Evolutionary conservation across 345 rosid species (phyloP).

Genomic region (Moringa oleifera): DNA sequence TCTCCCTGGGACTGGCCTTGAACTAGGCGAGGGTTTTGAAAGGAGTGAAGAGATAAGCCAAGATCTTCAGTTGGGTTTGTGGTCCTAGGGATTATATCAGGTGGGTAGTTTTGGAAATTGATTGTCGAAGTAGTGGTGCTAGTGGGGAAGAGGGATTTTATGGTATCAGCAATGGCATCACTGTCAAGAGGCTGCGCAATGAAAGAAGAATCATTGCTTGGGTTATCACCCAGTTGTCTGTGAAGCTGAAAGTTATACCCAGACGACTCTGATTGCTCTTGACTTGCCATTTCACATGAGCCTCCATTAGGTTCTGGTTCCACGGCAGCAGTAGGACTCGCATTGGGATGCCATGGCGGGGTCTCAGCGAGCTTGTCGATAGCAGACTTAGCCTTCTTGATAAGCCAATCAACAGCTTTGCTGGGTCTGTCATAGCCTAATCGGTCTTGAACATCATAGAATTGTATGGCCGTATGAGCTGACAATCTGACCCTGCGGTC

Average conservation of each 20-base stretch:
- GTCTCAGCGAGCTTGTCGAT: slow-evolving; percentile 66
- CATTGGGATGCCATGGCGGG: slow-evolving; percentile 35
- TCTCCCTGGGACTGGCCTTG: slow-evolving; percentile 32
- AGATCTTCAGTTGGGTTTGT: slow-evolving; percentile 46
- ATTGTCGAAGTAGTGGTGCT: slow-evolving; percentile 41
- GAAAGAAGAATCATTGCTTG: slow-evolving; percentile 33
- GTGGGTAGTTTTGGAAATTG: slow-evolving; percentile 54
- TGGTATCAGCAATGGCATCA: slow-evolving; percentile 36
- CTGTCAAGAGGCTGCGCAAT: slow-evolving; percentile 27
- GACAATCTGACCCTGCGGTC: slow-evolving; percentile 77
- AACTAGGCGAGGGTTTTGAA: slow-evolving; percentile 27
- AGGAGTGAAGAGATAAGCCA: slow-evolving; percentile 59
- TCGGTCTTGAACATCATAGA: slow-evolving; percentile 87
- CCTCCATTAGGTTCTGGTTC: slow-evolving; percentile 17
- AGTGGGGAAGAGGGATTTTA: slow-evolving; percentile 67
- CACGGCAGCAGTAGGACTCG: background rate
- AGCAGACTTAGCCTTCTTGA: slow-evolving; percentile 65
- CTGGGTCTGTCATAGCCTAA: slow-evolving; percentile 83
- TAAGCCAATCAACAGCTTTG: slow-evolving; percentile 91
- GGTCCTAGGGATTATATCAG: slow-evolving; percentile 44
- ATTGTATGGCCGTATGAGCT: slow-evolving; percentile 86
- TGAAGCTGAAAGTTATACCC: slow-evolving; percentile 36
- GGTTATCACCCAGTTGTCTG: slow-evolving; percentile 26
- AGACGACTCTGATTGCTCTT: slow-evolving; percentile 35
- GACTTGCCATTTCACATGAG: slow-evolving; percentile 31